phyloP scores from a whole-genome alignment of 129 eudicot species.

The Helianthus annuus region HanXRQr2.0-SUNRISE NC_035435.2:61973288-61973787 shows the following conservation, averaged over 20 bases:
- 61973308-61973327: no score
- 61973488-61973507: conserved; percentile 40
- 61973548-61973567: conserved; percentile 22
- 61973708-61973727: conserved; percentile 45
- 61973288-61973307: no score
- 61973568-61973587: conserved; percentile 57
- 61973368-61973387: no score
- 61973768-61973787: neutral
- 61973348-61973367: no score
- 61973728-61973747: conserved; percentile 34
- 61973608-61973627: conserved; percentile 59
- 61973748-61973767: neutral
- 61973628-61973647: conserved; percentile 56
- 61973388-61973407: no score
- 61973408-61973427: no score
- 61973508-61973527: conserved; percentile 57
- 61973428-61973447: no score
- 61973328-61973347: no score
- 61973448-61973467: no score
- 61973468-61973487: neutral
- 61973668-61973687: conserved; percentile 20
- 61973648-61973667: conserved; percentile 39
- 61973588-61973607: conserved; percentile 55
- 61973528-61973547: conserved; percentile 33
- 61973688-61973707: conserved; percentile 31